These are phyloP conservation scores for Fraxinus paxiana DNA, from an alignment of 305 asterid species.

Conservation along the genomic window DNA sequence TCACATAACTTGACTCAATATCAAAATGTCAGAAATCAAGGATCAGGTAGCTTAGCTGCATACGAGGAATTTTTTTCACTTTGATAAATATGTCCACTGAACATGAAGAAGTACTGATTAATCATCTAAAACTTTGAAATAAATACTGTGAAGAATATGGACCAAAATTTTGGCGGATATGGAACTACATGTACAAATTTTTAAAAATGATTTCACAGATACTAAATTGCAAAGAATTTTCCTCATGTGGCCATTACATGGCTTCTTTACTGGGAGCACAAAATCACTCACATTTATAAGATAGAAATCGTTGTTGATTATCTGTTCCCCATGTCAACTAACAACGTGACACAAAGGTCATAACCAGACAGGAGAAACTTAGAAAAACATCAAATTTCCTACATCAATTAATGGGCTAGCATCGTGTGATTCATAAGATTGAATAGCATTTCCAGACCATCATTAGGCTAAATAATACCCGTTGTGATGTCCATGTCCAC, in stretches of 20 bases:
- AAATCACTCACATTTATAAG: not conserved
- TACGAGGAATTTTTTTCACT: not conserved
- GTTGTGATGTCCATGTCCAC: constrained; percentile 93
- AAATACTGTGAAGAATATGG: not conserved
- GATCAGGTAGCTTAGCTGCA: not conserved
- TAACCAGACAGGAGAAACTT: not conserved
- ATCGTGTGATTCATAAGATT: not conserved
- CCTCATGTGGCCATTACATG: not conserved
- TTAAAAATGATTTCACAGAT: not conserved
- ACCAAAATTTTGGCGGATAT: not conserved
- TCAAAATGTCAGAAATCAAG: not conserved
- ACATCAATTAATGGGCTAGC: not conserved
- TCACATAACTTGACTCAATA: not conserved
- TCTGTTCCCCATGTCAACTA: not conserved
- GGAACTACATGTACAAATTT: not conserved
- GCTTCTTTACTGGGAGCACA: not conserved
- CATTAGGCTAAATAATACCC: constrained; percentile 50
- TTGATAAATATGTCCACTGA: not conserved
- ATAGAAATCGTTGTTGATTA: not conserved
- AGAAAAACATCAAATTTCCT: not conserved
- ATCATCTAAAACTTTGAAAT: not conserved
- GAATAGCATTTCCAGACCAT: not conserved
- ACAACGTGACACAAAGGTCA: not conserved
- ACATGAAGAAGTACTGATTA: not conserved
- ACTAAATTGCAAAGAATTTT: not conserved